Evolutionary conservation across 2,329 filamentous ascomycete genomes (phyloP).

Genomic region (Botryotinia convoluta): DNA sequence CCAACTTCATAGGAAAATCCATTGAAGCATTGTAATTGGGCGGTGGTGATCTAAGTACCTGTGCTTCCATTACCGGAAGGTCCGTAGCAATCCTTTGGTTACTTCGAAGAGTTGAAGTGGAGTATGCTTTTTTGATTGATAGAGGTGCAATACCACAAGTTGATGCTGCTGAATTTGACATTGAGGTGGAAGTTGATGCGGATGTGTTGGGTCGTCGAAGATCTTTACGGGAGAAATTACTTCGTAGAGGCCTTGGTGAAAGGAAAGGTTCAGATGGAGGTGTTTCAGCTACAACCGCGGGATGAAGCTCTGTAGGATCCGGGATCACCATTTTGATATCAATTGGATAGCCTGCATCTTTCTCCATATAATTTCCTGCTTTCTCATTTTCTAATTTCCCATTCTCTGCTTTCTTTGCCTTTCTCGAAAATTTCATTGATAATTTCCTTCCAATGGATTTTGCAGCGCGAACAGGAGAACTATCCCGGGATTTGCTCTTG

Average conservation of each 20-base stretch:
- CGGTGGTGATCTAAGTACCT: neutral
- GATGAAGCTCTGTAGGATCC: neutral
- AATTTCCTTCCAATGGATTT: neutral
- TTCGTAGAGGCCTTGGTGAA: neutral
- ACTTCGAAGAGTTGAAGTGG: neutral
- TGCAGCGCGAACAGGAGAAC: neutral
- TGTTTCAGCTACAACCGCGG: neutral
- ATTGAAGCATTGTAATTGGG: neutral
- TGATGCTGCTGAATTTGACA: neutral
- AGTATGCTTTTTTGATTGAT: neutral
- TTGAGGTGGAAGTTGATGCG: neutral
- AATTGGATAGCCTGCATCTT: neutral
- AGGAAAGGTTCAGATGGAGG: neutral
- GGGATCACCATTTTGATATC: neutral
- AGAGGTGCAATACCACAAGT: neutral
- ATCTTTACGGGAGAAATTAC: neutral
- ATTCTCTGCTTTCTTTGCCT: neutral
- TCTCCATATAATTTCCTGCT: neutral
- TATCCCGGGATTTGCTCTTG: neutral
- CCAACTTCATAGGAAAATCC: neutral
- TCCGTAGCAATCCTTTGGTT: neutral
- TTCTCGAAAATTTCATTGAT: slow-evolving; percentile 1
- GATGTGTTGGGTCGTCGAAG: neutral
- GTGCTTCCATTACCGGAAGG: neutral
- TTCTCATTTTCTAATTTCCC: neutral